Percentiles rank a stretch among this genome's conserved stretches.
These are phyloP conservation scores for Podila clonocystis DNA, from an alignment of 192 early-diverging fungal species.

Conservation along the genomic window DNA sequence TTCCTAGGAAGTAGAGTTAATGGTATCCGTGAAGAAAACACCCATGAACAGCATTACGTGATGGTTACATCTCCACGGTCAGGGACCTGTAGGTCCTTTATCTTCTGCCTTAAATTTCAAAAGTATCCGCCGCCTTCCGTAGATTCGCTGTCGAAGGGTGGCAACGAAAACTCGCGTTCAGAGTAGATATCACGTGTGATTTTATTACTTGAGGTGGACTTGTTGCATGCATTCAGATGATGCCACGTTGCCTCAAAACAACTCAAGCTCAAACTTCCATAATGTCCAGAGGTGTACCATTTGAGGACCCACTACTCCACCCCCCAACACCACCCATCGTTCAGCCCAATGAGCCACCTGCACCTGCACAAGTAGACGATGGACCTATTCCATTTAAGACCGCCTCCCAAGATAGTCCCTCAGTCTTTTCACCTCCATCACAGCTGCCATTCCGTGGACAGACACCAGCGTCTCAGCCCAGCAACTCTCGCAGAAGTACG, in stretches of 20 bases:
- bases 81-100: too few species aligned
- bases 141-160: too few species aligned
- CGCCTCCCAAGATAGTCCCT: conserved; percentile 1
- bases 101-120: too few species aligned
- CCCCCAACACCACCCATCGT: conserved; percentile 34
- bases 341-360: not conserved
- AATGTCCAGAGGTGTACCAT: conserved; percentile 43
- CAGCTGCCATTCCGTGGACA: not conserved
- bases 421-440: conserved; percentile 32
- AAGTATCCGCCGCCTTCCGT: too few species aligned
- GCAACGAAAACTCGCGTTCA: too few species aligned
- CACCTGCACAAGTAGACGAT: conserved; percentile 24
- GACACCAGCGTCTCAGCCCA: not conserved
- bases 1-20: too few species aligned
- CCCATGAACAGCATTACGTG: too few species aligned
- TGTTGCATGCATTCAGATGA: not conserved
- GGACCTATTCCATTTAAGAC: conserved; percentile 40
- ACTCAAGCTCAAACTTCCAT: not conserved
- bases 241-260: not conserved
- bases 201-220: not conserved
- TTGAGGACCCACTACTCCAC: conserved; percentile 45
- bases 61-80: too few species aligned
- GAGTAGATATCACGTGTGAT: too few species aligned
- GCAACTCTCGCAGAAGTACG: not conserved
- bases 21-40: too few species aligned